phyloP scores from a whole-genome alignment of 2,329 filamentous ascomycete species.

The Macroventuria anomochaeta region DNA sequence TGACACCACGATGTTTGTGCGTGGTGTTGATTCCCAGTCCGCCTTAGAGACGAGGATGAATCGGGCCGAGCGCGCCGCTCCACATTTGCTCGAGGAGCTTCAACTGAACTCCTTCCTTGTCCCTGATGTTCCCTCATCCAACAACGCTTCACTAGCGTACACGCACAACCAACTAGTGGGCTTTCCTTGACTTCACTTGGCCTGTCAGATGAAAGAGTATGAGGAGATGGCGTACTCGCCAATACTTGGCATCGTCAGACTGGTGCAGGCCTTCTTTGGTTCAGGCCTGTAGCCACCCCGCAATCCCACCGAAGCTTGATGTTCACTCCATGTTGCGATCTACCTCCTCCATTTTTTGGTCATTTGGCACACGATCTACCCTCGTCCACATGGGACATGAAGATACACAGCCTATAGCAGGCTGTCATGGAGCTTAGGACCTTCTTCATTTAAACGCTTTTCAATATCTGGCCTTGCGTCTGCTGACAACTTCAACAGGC shows the following conservation, averaged over 20 bases:
- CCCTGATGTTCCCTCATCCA: neutral
- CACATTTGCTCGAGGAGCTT: neutral
- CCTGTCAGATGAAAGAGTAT: neutral
- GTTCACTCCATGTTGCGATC: constrained; percentile 9
- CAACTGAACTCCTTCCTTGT: neutral
- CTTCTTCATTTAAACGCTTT: neutral
- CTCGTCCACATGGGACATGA: neutral
- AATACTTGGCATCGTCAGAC: constrained; percentile 8
- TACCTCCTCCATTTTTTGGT: constrained; percentile 10
- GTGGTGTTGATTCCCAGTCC: neutral
- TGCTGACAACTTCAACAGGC: constrained; percentile 5
- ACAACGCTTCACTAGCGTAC: neutral
- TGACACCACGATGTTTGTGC: neutral
- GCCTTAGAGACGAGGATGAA: neutral
- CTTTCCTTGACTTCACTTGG: neutral
- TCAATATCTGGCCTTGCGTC: neutral
- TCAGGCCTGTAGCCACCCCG: constrained; percentile 17
- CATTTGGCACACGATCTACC: constrained; percentile 6
- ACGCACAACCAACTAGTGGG: neutral
- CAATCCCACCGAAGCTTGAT: constrained; percentile 12
- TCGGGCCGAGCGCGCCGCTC: neutral
- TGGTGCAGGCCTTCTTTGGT: neutral
- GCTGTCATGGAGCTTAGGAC: neutral
- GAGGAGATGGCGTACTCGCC: neutral
- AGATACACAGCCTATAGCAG: constrained; percentile 3